phyloP scores from a whole-genome alignment of 345 rosid species.

The Clausena lansium region DNA sequence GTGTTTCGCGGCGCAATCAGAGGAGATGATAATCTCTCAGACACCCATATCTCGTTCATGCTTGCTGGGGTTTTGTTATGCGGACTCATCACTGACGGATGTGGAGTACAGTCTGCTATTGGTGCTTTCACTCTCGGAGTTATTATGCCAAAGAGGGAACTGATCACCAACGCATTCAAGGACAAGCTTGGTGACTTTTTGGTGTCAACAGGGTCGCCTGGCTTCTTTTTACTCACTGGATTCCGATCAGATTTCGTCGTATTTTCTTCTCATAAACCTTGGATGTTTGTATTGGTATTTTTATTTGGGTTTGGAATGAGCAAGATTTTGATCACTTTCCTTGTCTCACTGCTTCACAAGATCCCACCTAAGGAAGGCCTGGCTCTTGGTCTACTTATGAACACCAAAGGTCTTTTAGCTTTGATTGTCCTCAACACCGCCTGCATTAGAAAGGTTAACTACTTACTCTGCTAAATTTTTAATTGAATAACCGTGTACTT shows the following conservation, averaged over 20 bases:
- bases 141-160: conserved; percentile 45
- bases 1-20: conserved; percentile 19
- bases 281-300: conserved; percentile 6
- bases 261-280: background rate
- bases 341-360: conserved; percentile 25
- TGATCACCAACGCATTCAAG: conserved; percentile 22
- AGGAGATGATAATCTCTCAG: conserved; percentile 29
- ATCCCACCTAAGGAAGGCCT: conserved; percentile 38
- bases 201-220: conserved; percentile 41
- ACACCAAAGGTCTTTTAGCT: conserved; percentile 62
- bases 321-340: conserved; percentile 41
- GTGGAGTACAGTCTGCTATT: conserved; percentile 48
- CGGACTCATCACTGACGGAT: conserved; percentile 44
- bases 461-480: background rate
- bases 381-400: conserved; percentile 57
- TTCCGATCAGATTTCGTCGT: conserved; percentile 20
- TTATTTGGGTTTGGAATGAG: conserved; percentile 12
- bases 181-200: conserved; percentile 49
- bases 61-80: conserved; percentile 43
- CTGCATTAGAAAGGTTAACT: conserved; percentile 37
- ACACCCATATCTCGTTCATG: conserved; percentile 40
- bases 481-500: background rate
- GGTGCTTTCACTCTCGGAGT: conserved; percentile 73
- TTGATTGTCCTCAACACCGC: conserved; percentile 47
- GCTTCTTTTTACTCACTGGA: conserved; percentile 50